Evolutionary conservation across 768 basidiomycete genomes (phyloP), one percentile per base, ranked within the genome.

Genomic region (Chalciporus chontae): DNA sequence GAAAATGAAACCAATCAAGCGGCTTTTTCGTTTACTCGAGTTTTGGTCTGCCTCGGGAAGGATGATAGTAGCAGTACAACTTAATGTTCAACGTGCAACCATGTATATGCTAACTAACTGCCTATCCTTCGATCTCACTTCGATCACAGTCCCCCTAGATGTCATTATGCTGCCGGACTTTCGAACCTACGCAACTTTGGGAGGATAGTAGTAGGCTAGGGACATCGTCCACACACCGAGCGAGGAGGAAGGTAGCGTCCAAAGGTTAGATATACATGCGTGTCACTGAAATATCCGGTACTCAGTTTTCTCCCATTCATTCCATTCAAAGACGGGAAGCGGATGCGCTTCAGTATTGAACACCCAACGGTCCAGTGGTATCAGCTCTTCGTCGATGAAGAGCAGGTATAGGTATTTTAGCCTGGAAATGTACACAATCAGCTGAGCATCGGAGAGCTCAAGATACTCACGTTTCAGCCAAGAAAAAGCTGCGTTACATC

Each of bases 291-390:
- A 31, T 34, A 64, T 59, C 5, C 51, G 51, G 40, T 54, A 63
- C 19, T 39, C n/a, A 9, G 42, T 31, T 47, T 50, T 56, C 47
- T 67, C 62, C 55, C 43, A 51, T 11, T 58, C 37, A 3, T 45
- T 56, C 67, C 67, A 68, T 15, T 56, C 44, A 34, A 63, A 66
- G 23, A 71, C 55, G 23, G 63, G 65, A 29, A 72, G 54, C 5
- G 71, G 71, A 50, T 72, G 72, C n/a, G 71, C 72, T 47, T 72
- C 72, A 9, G 72, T 73, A 52, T 69, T 70, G 60, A 72, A 71
- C 18, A 71, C 67, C 50, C 55, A 71, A 32, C 64, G 58, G 56
- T 71, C 68, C 21, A 71, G 56, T 18, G 68, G 67, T 43, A 67
- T 43, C 29, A 63, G 55, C 47, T 68, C 65, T 17, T 53, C 56